Evolutionary conservation across 2,329 filamentous ascomycete genomes (phyloP), one percentile per base, ranked within the genome.

Genomic region (Talaromyces sp.): DNA sequence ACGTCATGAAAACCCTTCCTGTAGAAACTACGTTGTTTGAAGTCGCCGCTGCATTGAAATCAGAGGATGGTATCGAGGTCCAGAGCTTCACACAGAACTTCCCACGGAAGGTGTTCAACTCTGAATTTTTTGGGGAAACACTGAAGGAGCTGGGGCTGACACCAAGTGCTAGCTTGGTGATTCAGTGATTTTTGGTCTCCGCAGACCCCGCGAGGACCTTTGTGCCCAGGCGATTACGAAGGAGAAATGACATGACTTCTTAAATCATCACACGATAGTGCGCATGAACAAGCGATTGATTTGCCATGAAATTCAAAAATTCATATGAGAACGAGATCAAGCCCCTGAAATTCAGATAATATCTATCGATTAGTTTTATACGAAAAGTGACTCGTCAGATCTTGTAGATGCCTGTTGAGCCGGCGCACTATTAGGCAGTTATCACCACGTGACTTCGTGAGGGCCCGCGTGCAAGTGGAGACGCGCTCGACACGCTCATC

Each of bases 11-110:
- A 82, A 93, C 89, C 0, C 86, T 96, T 59, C 87, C 91, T 0
- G 91, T 90, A 5, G 90, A 95, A 53, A 95, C 91, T 3, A 97
- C 94, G 0, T 77, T 99, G 10, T 96, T 96, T 65, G 93, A 99
- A 75, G 86, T 99, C 46, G 91, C 90, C 0, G 85, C 92, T 63
- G 82, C 86, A 52, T 70, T 99, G 20, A 78, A 85, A 68, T 73
- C 82, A 45, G 90, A 97, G 57, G 86, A 83, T 45, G 90, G 89
- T 0, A 72, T 83, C 4, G 75, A 84, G 2, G 88, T 95, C 13
- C 82, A 79, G 20, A 91, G 85, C 63, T 97, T 99, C 70, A 85
- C 87, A 1, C 89, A 88, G 64, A 97, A 86, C 17, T 97, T 95
- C 65, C 94, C 94, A 0, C 86, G 84, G 67, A 96, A 97, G 79